A percentile compares a stretch with the other conserved stretches of the same genome.
These are phyloP conservation scores for Epicoccum sorghinum DNA, from an alignment of 2,329 filamentous ascomycete genomes.

Conservation along the genomic window DNA sequence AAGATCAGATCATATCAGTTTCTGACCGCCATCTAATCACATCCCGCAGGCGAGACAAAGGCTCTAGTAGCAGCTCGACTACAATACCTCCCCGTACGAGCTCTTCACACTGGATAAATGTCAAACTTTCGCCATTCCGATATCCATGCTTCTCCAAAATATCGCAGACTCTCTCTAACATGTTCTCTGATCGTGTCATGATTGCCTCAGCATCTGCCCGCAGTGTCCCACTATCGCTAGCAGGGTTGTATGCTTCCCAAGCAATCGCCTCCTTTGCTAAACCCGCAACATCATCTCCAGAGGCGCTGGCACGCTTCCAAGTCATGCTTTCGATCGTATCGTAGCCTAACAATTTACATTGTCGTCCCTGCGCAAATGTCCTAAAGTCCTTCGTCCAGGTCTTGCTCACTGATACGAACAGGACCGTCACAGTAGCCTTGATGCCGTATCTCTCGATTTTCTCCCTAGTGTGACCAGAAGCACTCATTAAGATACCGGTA, in stretches of 20 bases:
- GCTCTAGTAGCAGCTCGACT: neutral
- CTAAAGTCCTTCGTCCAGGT: slow-evolving; percentile 8
- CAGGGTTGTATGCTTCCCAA: neutral
- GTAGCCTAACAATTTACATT: slow-evolving; percentile 2
- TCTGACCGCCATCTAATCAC: neutral
- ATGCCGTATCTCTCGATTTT: neutral
- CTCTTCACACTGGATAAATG: neutral
- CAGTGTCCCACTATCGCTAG: neutral
- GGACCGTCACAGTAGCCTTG: slow-evolving; percentile 1
- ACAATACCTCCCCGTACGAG: neutral
- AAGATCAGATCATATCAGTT: neutral
- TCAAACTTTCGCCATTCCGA: neutral
- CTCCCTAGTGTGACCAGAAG: neutral
- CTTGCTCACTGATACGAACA: slow-evolving; percentile 3
- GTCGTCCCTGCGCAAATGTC: neutral
- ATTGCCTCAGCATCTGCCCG: neutral
- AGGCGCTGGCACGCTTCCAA: neutral
- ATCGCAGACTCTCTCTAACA: neutral
- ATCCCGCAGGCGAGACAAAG: neutral
- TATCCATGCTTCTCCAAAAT: neutral
- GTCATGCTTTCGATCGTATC: slow-evolving; percentile 5
- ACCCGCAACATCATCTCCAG: neutral
- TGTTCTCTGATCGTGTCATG: neutral
- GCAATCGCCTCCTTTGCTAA: neutral
- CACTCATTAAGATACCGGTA: slow-evolving; percentile 8